Percentiles rank a stretch among this genome's conserved stretches.
phyloP scores from a whole-genome alignment of 2,329 filamentous ascomycete genomes.

The Talaromyces pinophilus region DNA sequence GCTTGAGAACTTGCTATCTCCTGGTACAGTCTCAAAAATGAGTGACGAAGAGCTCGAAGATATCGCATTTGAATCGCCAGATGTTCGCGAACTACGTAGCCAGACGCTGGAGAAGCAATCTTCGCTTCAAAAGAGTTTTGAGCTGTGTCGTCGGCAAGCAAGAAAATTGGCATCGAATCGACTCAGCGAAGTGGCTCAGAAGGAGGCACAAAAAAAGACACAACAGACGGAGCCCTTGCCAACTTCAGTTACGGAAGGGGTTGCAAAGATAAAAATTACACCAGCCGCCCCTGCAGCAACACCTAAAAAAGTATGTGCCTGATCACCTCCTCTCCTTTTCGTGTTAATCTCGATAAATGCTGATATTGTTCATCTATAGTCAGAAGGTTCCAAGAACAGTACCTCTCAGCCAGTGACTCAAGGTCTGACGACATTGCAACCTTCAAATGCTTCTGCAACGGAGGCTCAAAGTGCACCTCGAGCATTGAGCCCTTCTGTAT shows the following conservation, averaged over 20 bases:
- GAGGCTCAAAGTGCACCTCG: not conserved
- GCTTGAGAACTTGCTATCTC: conserved; percentile 38
- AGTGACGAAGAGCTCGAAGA: conserved; percentile 28
- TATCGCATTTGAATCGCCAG: conserved; percentile 31
- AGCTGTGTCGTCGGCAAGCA: conserved; percentile 20
- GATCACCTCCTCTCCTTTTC: not conserved
- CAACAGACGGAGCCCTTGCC: not conserved
- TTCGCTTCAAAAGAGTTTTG: conserved; percentile 20
- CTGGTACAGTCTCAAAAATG: conserved; percentile 37
- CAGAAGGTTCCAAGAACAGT: not conserved
- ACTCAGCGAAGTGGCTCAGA: not conserved
- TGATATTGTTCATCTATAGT: not conserved
- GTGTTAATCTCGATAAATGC: not conserved
- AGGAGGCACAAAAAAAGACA: not conserved
- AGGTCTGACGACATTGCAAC: not conserved
- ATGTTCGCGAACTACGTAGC: conserved; percentile 21
- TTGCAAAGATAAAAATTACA: not conserved
- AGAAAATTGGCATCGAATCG: conserved; percentile 19
- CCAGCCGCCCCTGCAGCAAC: not conserved
- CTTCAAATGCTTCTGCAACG: not conserved
- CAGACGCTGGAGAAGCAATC: conserved; percentile 21
- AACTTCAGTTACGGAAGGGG: not conserved
- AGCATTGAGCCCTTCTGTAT: not conserved
- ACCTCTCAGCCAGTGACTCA: not conserved
- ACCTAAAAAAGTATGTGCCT: not conserved